A percentile compares a stretch with the other conserved stretches of the same genome.
Evolutionary conservation across 139 green algal genomes (phyloP).

Genomic region (Eudorina sp.): DNA sequence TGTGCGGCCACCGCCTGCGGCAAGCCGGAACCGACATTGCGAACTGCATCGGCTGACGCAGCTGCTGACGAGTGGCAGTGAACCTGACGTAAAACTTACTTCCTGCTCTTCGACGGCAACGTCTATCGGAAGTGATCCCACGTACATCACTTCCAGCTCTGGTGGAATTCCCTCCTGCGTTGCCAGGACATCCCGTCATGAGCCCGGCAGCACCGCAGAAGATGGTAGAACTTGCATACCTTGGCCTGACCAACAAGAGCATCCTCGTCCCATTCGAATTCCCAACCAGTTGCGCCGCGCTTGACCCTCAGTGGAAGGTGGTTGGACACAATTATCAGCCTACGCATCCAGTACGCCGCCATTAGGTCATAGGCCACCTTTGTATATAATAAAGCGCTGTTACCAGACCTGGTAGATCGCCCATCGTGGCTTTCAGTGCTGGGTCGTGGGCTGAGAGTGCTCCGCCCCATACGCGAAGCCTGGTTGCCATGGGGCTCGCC

Average conservation of each 20-base stretch:
- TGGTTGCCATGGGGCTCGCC: no score
- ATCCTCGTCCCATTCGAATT: conserved; percentile 96
- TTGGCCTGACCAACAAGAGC: conserved; percentile 94
- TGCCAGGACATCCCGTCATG: background rate
- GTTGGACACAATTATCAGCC: conserved; percentile 94
- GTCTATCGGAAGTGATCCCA: conserved; percentile 87
- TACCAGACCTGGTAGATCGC: conserved; percentile 4
- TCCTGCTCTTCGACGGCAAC: conserved; percentile 88
- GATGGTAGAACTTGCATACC: conserved; percentile 41
- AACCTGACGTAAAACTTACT: conserved; percentile 51
- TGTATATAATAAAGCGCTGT: background rate
- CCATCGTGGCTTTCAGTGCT: conserved; percentile 30
- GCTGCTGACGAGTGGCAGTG: background rate
- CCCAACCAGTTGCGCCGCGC: conserved; percentile 70
- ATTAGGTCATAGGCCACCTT: background rate
- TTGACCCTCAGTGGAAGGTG: conserved; percentile 87
- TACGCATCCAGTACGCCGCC: conserved; percentile 51
- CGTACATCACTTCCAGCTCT: conserved; percentile 85
- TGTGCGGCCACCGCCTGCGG: conserved; percentile 76
- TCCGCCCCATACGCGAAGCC: background rate
- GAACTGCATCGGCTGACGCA: background rate
- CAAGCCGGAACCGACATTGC: background rate
- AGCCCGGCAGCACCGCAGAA: background rate
- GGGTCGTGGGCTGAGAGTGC: background rate
- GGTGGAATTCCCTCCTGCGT: conserved; percentile 80